Conservation (phyloP, 2,329 filamentous ascomycete genomes). For the Penicillium sp. region DNA sequence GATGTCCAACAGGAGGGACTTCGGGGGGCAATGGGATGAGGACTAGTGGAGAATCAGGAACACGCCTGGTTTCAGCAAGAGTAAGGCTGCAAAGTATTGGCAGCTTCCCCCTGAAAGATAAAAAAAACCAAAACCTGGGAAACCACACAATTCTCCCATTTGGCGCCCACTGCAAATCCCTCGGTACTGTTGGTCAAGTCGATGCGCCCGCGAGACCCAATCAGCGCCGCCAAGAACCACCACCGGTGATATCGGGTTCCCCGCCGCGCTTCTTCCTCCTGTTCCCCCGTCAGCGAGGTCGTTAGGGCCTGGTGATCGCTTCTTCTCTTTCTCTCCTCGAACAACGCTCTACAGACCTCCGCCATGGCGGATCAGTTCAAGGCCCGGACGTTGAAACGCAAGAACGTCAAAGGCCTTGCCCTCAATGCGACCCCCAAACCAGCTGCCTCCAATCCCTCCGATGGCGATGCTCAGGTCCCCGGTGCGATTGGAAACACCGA, state of each 20-base stretch:
- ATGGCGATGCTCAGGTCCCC: constrained; percentile 64
- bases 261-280: constrained; percentile 21
- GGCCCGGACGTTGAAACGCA: constrained; percentile 87
- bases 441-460: constrained; percentile 64
- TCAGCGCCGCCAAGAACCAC: constrained; percentile 28
- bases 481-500: constrained; percentile 59
- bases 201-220: constrained; percentile 27
- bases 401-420: constrained; percentile 96
- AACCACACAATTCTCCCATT: constrained; percentile 6
- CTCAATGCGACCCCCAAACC: constrained; percentile 73
- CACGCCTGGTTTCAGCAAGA: constrained; percentile 19
- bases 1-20: not conserved
- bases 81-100: not conserved
- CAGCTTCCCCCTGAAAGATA: not conserved
- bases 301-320: constrained; percentile 5
- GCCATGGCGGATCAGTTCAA: constrained; percentile 62
- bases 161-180: constrained; percentile 18
- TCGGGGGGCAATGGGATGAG: constrained; percentile 11
- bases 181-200: constrained; percentile 20
- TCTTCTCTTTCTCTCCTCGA: not conserved
- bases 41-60: constrained; percentile 20
- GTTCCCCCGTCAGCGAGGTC: constrained; percentile 16
- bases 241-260: constrained; percentile 30
- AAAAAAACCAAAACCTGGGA: not conserved
- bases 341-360: constrained; percentile 3